These are phyloP conservation scores for Carnegiea gigantea DNA, from an alignment of 179 eudicot genomes.

Conservation along the genomic window DNA sequence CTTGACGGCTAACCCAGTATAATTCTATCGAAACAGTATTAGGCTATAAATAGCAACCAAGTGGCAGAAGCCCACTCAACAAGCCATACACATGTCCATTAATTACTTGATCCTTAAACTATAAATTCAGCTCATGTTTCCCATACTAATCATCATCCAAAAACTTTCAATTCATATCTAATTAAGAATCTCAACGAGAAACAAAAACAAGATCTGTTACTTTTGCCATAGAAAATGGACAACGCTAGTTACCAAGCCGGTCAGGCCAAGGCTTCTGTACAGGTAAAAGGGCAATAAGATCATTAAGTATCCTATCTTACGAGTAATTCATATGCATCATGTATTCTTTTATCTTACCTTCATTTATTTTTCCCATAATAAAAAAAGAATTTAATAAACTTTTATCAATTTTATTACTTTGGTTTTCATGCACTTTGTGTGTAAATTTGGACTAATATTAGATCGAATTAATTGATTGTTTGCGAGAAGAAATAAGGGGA, in stretches of 20 bases:
- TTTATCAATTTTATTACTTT: too few species aligned
- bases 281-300: conserved; percentile 21
- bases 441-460: too few species aligned
- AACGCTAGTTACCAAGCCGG: conserved; percentile 45
- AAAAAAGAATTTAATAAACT: too few species aligned
- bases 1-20: background rate
- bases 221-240: conserved; percentile 31
- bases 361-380: too few species aligned
- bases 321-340: too few species aligned
- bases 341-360: too few species aligned
- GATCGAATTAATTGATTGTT: too few species aligned
- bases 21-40: background rate
- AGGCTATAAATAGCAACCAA: background rate
- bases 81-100: background rate
- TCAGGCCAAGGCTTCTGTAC: conserved; percentile 39
- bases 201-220: background rate
- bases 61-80: background rate
- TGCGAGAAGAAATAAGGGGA: too few species aligned
- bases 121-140: background rate
- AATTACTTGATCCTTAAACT: background rate
- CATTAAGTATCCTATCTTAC: too few species aligned
- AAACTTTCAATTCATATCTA: background rate
- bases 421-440: too few species aligned
- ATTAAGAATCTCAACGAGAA: background rate
- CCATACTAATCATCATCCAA: background rate